Conservation (phyloP, 495 filamentous ascomycete species). For the Sordaria brevicollis region DNA sequence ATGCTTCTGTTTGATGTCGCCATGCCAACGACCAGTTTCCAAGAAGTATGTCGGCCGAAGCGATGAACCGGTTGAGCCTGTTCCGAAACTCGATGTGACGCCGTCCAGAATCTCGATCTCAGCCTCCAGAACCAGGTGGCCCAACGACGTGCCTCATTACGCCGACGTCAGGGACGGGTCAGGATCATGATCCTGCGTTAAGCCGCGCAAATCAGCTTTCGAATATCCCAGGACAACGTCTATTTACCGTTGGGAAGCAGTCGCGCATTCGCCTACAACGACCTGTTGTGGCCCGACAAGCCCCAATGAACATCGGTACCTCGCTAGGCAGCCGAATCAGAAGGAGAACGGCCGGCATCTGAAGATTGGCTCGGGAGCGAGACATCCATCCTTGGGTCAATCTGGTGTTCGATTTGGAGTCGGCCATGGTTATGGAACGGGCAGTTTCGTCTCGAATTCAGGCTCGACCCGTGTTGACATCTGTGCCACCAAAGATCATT, state of each 20-base stretch:
- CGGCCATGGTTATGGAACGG: neutral
- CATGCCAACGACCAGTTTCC: neutral
- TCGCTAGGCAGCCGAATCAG: neutral
- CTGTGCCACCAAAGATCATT: neutral
- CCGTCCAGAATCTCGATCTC: neutral
- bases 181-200: neutral
- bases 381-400: neutral
- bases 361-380: neutral
- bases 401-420: neutral
- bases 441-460: neutral
- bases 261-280: neutral
- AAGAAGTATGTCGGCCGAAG: neutral
- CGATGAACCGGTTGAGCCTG: neutral
- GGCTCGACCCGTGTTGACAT: neutral
- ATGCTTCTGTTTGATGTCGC: neutral
- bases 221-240: neutral
- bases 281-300: neutral
- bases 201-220: neutral
- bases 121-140: neutral
- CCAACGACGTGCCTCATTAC: neutral
- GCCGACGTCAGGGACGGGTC: neutral
- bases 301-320: neutral
- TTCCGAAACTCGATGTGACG: neutral
- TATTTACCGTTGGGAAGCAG: neutral
- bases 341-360: neutral